Evolutionary conservation across 345 rosid genomes (phyloP).

Genomic region (Clausena lansium): DNA sequence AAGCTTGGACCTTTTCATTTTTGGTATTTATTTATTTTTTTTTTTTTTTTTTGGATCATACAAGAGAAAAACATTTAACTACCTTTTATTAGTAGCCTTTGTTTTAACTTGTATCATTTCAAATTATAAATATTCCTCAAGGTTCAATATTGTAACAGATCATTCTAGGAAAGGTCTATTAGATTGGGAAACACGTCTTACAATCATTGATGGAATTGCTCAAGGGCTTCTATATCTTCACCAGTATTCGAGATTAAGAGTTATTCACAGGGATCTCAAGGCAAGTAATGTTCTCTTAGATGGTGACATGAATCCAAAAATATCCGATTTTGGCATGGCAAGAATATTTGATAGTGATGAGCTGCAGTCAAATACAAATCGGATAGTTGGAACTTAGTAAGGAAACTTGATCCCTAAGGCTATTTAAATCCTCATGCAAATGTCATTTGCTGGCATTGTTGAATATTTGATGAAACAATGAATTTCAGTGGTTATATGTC

Average conservation of each 20-base stretch:
- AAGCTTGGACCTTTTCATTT: too few species aligned
- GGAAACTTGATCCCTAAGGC: neutral
- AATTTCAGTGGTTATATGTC: constrained; percentile 6
- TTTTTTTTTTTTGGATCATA: neutral
- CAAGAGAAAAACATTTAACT: neutral
- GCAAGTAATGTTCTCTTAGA: constrained; percentile 10
- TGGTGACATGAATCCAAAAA: constrained; percentile 10
- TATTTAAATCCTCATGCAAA: too few species aligned
- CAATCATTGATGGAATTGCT: neutral
- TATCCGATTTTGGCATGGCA: constrained; percentile 19
- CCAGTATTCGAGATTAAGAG: constrained; percentile 9
- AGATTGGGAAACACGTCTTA: neutral
- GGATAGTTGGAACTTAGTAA: constrained; percentile 16
- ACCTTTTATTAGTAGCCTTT: too few species aligned
- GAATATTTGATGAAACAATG: neutral
- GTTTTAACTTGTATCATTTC: too few species aligned
- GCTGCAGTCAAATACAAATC: neutral
- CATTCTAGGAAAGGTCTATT: neutral
- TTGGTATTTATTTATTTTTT: too few species aligned
- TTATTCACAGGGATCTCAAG: constrained; percentile 16
- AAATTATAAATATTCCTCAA: neutral
- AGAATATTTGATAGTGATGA: constrained; percentile 3
- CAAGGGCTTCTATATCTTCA: constrained; percentile 10
- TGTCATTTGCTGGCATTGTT: neutral
- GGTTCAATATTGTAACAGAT: neutral